A percentile compares a stretch with the other conserved stretches of the same genome.
Conservation (phyloP, 2,329 filamentous ascomycete genomes). For the Neurospora sp. region DNA sequence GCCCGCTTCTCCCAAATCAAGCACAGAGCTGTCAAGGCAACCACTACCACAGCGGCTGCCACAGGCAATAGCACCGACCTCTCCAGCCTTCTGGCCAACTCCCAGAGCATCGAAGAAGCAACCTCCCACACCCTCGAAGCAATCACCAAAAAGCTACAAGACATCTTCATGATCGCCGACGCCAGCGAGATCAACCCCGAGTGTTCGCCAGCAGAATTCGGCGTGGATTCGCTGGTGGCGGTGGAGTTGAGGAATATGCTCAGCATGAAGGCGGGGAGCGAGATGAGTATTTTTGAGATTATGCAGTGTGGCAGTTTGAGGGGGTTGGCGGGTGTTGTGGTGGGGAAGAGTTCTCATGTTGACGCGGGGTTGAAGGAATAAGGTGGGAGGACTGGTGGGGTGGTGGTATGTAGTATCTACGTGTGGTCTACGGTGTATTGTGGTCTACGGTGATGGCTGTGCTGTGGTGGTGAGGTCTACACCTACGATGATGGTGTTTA, state of each 20-base stretch:
- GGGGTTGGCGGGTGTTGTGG: slow-evolving; percentile 10
- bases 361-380: no score
- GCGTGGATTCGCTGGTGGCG: slow-evolving; percentile 32
- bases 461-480: not conserved
- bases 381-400: no score
- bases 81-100: slow-evolving; percentile 1
- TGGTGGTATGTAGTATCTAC: no score
- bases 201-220: slow-evolving; percentile 23
- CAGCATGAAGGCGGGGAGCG: slow-evolving; percentile 23
- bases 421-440: no score
- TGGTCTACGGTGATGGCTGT: no score
- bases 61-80: slow-evolving; percentile 5
- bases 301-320: slow-evolving; percentile 18
- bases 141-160: slow-evolving; percentile 21
- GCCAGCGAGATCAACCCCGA: slow-evolving; percentile 20
- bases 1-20: slow-evolving; percentile 10
- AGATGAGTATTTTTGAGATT: slow-evolving; percentile 28
- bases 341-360: slow-evolving; percentile 10
- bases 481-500: no score
- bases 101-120: slow-evolving; percentile 9
- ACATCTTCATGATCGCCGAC: slow-evolving; percentile 22
- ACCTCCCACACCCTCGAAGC: slow-evolving; percentile 14
- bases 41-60: no score
- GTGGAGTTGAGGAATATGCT: slow-evolving; percentile 35
- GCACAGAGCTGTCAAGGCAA: slow-evolving; percentile 3